A percentile compares a stretch with the other conserved stretches of the same genome.
These are phyloP conservation scores for Coemansia sp. DNA, from an alignment of 192 early-diverging fungal species.

Conservation along the genomic window DNA sequence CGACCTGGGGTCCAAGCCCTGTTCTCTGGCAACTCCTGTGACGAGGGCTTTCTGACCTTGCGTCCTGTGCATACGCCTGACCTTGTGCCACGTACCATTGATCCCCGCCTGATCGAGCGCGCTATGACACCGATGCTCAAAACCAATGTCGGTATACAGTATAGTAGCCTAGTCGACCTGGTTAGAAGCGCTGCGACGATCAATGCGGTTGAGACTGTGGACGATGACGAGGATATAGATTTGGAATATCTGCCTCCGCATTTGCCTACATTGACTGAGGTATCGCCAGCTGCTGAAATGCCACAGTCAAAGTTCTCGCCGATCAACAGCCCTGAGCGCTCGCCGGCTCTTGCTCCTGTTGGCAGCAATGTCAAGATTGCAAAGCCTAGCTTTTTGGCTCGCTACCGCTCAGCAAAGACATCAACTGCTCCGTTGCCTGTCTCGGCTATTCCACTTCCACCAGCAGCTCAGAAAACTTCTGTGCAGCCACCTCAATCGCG, in stretches of 20 bases:
- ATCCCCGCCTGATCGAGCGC: slow-evolving; percentile 50
- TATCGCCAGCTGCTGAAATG: neutral
- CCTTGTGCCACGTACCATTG: slow-evolving; percentile 46
- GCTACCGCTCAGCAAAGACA: slow-evolving; percentile 18
- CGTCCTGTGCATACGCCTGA: slow-evolving; percentile 56
- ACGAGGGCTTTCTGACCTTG: slow-evolving; percentile 49
- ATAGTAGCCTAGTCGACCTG: slow-evolving; percentile 10
- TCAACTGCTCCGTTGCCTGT: slow-evolving; percentile 10
- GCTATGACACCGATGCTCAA: slow-evolving; percentile 60
- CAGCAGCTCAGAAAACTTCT: neutral
- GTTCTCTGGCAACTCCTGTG: neutral
- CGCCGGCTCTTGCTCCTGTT: slow-evolving; percentile 3
- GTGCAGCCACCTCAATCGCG: neutral
- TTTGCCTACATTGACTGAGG: neutral
- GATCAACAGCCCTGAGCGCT: slow-evolving; percentile 30
- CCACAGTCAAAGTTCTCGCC: slow-evolving; percentile 36
- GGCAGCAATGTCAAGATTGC: slow-evolving; percentile 22
- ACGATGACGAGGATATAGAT: neutral
- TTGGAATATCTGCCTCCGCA: neutral
- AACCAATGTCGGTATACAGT: slow-evolving; percentile 25
- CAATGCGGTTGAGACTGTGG: neutral
- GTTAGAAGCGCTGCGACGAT: slow-evolving; percentile 1
- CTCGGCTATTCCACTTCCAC: slow-evolving; percentile 41
- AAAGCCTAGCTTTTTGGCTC: slow-evolving; percentile 20
- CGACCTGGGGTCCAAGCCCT: neutral